phyloP scores from a whole-genome alignment of 306 rosid species.

The Sicyos baderoa region DNA sequence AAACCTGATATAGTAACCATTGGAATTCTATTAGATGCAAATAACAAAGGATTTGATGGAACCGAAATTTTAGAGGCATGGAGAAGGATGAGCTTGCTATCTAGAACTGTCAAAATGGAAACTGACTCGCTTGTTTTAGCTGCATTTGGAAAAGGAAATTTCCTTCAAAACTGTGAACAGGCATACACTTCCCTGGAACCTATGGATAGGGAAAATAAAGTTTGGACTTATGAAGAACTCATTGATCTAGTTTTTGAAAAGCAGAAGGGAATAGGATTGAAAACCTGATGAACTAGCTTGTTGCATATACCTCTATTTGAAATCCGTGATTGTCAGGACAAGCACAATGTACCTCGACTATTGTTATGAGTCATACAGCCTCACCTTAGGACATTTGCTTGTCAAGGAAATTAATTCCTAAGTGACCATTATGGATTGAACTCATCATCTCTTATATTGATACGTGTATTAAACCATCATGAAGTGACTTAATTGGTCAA shows the following conservation, averaged over 20 bases:
- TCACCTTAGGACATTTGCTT: too few relatives aligned
- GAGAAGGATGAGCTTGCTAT: conserved; percentile 44
- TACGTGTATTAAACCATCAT: too few relatives aligned
- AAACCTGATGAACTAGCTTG: neutral
- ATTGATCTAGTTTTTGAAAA: conserved; percentile 35
- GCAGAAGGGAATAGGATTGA: conserved; percentile 2
- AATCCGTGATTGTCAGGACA: too few relatives aligned
- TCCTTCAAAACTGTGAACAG: conserved; percentile 46
- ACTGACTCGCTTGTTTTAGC: conserved; percentile 59
- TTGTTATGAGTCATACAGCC: too few relatives aligned
- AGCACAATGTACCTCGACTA: too few relatives aligned
- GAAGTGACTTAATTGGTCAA: too few relatives aligned
- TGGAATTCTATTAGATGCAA: conserved; percentile 59
- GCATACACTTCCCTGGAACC: conserved; percentile 43
- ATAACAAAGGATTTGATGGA: conserved; percentile 45
- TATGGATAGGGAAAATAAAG: conserved; percentile 34
- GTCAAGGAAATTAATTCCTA: too few relatives aligned
- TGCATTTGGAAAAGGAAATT: conserved; percentile 66
- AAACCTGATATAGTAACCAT: conserved; percentile 48
- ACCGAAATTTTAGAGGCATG: conserved; percentile 35
- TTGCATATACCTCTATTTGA: neutral
- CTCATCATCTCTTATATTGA: too few relatives aligned
- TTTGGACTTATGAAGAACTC: conserved; percentile 47
- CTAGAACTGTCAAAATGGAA: conserved; percentile 42
- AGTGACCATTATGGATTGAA: too few relatives aligned